These are phyloP conservation scores for Mortierella sp. DNA, from an alignment of 371 early-diverging fungal genomes.

Conservation along the genomic window DNA sequence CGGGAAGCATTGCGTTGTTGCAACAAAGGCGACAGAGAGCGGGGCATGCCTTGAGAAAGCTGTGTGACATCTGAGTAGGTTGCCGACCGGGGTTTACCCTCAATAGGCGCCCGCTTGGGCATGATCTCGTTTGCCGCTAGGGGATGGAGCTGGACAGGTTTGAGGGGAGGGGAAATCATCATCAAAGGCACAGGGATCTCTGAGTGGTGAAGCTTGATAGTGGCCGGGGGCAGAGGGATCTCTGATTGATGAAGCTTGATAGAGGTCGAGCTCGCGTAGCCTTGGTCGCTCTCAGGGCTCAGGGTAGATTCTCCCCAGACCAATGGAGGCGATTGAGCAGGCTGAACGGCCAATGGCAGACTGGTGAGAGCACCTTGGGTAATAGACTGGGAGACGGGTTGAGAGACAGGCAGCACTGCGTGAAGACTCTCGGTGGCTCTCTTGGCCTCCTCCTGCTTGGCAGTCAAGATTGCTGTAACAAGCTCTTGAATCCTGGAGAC, in stretches of 20 bases:
- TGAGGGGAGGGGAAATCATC: conserved; percentile 45
- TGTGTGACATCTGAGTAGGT: conserved; percentile 44
- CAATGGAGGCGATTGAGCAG: background rate
- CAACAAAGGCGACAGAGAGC: conserved; percentile 24
- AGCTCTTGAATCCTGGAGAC: conserved; percentile 42
- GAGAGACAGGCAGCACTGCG: background rate
- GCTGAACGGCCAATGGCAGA: background rate
- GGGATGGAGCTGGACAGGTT: background rate
- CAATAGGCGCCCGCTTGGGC: background rate
- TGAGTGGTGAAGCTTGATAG: conserved; percentile 28
- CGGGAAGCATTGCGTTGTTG: conserved; percentile 10
- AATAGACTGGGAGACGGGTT: background rate
- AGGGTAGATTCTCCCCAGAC: background rate
- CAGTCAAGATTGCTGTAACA: conserved; percentile 19
- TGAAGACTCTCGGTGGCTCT: background rate
- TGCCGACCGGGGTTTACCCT: conserved; percentile 16
- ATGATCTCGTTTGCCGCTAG: background rate
- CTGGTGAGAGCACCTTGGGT: background rate
- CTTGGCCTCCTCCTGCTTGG: conserved; percentile 12
- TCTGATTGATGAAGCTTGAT: conserved; percentile 22
- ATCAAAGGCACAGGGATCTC: conserved; percentile 31
- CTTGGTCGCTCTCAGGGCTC: conserved; percentile 2
- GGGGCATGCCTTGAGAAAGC: conserved; percentile 11
- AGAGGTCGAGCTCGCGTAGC: conserved; percentile 4
- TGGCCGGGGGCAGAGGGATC: conserved; percentile 32